Evolutionary conservation across 495 filamentous ascomycete genomes (phyloP).

Genomic region (Friedmanniomyces endolithicus): DNA sequence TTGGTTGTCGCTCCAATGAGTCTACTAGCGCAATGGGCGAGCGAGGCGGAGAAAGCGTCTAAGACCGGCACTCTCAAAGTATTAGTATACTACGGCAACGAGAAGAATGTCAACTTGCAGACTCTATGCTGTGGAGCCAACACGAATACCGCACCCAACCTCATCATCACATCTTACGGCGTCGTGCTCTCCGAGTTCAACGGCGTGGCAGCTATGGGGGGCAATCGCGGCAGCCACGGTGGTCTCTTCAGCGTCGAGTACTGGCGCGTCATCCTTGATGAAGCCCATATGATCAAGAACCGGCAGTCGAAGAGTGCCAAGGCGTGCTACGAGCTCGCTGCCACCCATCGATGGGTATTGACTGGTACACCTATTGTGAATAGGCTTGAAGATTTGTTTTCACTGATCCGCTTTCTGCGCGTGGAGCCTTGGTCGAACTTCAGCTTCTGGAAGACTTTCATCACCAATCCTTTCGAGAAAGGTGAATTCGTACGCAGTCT

Average conservation of each 20-base stretch:
- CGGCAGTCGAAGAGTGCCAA: slow-evolving; percentile 56
- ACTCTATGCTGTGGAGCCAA: too few species aligned
- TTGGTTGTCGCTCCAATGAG: slow-evolving; percentile 74
- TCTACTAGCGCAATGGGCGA: slow-evolving; percentile 88
- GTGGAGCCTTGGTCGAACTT: slow-evolving; percentile 61
- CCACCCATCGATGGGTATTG: slow-evolving; percentile 68
- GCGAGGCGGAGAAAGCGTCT: slow-evolving; percentile 61
- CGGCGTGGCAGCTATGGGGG: slow-evolving; percentile 23
- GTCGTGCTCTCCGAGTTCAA: slow-evolving; percentile 83
- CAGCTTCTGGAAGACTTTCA: slow-evolving; percentile 64
- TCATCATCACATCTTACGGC: slow-evolving; percentile 48
- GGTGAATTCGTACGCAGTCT: slow-evolving; percentile 86
- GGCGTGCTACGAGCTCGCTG: slow-evolving; percentile 53
- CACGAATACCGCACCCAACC: slow-evolving; percentile 41
- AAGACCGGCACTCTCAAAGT: slow-evolving; percentile 48
- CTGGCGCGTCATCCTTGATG: slow-evolving; percentile 75
- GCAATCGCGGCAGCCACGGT: slow-evolving; percentile 29
- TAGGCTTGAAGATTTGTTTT: slow-evolving; percentile 70
- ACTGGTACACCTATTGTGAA: slow-evolving; percentile 57
- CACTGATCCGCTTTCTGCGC: slow-evolving; percentile 68
- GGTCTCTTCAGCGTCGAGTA: slow-evolving; percentile 57
- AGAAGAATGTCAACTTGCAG: too few species aligned
- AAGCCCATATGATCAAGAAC: slow-evolving; percentile 79
- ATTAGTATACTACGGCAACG: slow-evolving; percentile 61
- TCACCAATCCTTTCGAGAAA: slow-evolving; percentile 89